Evolutionary conservation across 176 grass and related monocot genomes (phyloP), one percentile per base, ranked within the genome.

Genomic region (Oryza longistaminata): DNA sequence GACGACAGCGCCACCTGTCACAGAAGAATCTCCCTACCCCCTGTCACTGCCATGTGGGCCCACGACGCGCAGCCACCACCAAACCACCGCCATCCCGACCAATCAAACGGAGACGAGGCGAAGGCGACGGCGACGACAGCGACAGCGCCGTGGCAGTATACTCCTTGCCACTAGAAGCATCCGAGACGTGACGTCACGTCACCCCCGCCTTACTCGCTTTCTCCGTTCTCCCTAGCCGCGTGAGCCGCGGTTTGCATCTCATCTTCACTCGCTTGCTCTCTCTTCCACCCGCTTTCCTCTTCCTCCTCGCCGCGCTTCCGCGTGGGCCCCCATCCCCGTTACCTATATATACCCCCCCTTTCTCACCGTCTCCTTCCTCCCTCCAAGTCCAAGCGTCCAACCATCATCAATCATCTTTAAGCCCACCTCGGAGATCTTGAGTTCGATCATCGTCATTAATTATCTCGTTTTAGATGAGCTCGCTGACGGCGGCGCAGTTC

Each of bases 191-290:
- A 21, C 53, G 53, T n/a, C 58, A 22, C 58, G 34, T 35, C 34
- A 35, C 34, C 4, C 4, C 34, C 34, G 1, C 52, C 17, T 7
- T 11, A 62, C 58, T 89, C 89, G 82, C 81, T 86, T 88, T 86
- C 48, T n/a, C 21, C 87, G 33, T 91, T 97, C 94, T 85, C 84
- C 89, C 15, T 19, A 46, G 79, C 89, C 94, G 91, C 91, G 94
- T 93, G 33, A 37, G 83, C 89, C 89, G 91, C 90, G 91, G 94
- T 91, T 91, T 39, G 29, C 68, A 27, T 64, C 19, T 31, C 15
- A 35, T 55, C 76, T 7, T 86, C 79, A 24, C 34, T 60, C 31
- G 66, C 78, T 85, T 79, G 75, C 49, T 52, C 74, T 52, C 40
- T 64, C 21, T 61, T 65, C 76, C 80, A 27, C 11, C 26, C 46